Conservation (phyloP, 1,284 basidiomycete species). For the Apiotrichum montevideense region DNA sequence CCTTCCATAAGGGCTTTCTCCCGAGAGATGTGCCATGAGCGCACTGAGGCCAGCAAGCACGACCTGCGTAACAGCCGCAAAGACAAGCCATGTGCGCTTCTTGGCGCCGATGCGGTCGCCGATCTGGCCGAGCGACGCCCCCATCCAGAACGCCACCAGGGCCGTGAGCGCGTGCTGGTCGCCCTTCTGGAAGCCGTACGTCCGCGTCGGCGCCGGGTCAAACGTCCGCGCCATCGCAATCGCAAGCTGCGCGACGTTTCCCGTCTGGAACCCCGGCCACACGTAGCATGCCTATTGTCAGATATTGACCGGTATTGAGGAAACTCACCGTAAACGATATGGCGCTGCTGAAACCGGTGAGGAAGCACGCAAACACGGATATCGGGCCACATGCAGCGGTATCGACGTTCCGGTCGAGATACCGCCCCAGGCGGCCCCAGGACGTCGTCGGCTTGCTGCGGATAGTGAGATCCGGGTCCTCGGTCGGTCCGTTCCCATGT, state of each 20-base stretch:
- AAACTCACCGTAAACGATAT: conserved; percentile 59
- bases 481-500: no score
- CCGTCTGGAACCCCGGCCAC: conserved; percentile 25
- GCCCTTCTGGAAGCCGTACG: conserved; percentile 58
- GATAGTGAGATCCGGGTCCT: no score
- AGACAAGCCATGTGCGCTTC: conserved; percentile 66
- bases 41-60: conserved; percentile 67
- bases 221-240: conserved; percentile 62
- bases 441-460: no score
- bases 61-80: conserved; percentile 65
- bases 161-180: conserved; percentile 77
- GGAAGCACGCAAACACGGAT: conserved; percentile 69
- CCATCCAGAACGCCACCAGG: conserved; percentile 59
- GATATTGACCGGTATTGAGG: not conserved
- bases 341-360: conserved; percentile 74
- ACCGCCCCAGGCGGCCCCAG: conserved; percentile 2
- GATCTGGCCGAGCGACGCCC: conserved; percentile 44
- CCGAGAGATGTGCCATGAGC: conserved; percentile 56
- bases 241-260: conserved; percentile 53
- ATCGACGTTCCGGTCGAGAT: conserved; percentile 57
- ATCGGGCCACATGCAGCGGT: conserved; percentile 55
- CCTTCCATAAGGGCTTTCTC: conserved; percentile 52
- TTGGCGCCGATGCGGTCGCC: conserved; percentile 58
- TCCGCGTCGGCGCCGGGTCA: conserved; percentile 52
- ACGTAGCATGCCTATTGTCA: conserved; percentile 60